Evolutionary conservation across 305 asterid species (phyloP), one percentile per base, ranked within the genome.

Genomic region (Lippia alba): DNA sequence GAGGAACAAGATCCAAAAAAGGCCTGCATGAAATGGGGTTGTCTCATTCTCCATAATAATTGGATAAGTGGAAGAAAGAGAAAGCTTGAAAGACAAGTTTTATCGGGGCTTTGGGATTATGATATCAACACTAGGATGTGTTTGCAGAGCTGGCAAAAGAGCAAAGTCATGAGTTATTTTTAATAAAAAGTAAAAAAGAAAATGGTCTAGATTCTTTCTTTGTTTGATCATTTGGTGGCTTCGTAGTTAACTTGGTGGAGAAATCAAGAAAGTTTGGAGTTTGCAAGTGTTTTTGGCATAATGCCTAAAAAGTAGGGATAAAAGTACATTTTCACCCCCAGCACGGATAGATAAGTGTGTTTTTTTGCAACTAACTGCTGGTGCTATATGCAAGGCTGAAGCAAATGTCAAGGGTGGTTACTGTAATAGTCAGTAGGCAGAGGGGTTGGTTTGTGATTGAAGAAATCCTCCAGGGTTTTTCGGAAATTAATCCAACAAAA

Each of bases 21-120:
- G 71, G 78, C 86, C 53, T 87, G 97, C 55, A 17, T 36, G 75
- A 44, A 77, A 62, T 76, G 60, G 65, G 96, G 91, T 12, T 88
- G 96, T 72, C 77, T 77, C 67, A 39, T 86, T 45, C 73, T 91
- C 49, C 96, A 90, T 50, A 91, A 91, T 83, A 91, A 91, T 70
- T 91, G 99, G 98, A 83, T 87, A 45, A 82, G 82, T 44, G 87
- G 96, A 74, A 74, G 92, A 74, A 76, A 79, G 80, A 90, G 87
- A 83, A 90, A 94, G 83, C 80, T 86, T 18, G 86, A 81, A 62
- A 57, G 88, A 60, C 88, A 83, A 83, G 84, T 85, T 19, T 71
- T 75, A n/a, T 92, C 96, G 3, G 92, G 96, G 67, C 89, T 94
- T 32, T 91, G 98, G 98, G 94, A 85, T 49, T 90, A 88, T 48